Base-by-base conservation (phyloP, 192 early-diverging fungal species). In the Mortierella alpina region DNA sequence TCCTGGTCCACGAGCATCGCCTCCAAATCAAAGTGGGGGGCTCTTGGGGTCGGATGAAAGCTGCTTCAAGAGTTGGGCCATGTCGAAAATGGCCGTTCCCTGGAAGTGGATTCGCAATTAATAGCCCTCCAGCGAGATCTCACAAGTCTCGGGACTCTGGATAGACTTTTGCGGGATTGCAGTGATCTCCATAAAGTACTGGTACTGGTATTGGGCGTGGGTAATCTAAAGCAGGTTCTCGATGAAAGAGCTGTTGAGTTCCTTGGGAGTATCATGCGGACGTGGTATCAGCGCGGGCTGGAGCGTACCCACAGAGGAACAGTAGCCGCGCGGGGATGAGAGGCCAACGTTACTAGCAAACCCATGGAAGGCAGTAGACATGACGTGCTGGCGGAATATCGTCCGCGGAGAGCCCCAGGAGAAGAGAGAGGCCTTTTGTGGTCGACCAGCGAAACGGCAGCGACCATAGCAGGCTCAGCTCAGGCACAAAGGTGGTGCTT, bases 161-260 rank as follows among this genome's bases (percentile, higher is more conserved):
- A 80, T 66, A 1, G 72, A 42, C 12, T 55, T 58, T 48, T 72
- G 77, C 31, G 72, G 60, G 48, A 80, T 72, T 5, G 77, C 60
- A 20, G 77, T 72, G 20, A 80, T 70, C 46, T 80, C 77, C 65
- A 80, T 40, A 57, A 80, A 80, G n/a, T n/a, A n/a, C n/a, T n/a
- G n/a, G 60, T 80, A 70, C 45, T 80, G 77, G 58, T 80, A 80
- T 54, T 80, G 77, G 2, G 68, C 68, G 42, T 80, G 53, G 52
- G 77, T 80, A 42, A 80, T 64, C 42, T 72, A 64, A 15, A 80
- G 60, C 62, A 80, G 39, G 52, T 80, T 55, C 54, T 72, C 70
- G 40, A 80, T 80, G 42, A 80, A 80, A 5, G 40, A 15, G 3
- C 48, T 52, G 23, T 80, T 80, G 15, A 80, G 60, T 41, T 80